These are phyloP conservation scores for Globisporangium canariense DNA, from an alignment of 352 stramenopile genomes.

Conservation along the genomic window DNA sequence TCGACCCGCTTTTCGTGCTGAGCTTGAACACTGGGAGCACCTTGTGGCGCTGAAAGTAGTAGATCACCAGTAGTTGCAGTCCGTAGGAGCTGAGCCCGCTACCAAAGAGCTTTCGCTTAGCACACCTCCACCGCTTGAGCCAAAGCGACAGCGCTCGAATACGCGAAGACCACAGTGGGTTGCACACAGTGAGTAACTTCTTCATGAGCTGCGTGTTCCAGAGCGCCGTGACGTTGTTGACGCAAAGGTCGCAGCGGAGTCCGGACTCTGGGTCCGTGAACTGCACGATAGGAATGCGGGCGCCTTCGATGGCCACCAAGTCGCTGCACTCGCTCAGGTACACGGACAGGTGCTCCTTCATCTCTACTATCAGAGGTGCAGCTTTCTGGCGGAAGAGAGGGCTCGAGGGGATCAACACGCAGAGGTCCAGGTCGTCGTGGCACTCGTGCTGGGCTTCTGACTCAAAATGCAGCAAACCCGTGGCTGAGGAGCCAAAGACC, in stretches of 20 bases:
- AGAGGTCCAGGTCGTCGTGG: conserved; percentile 70
- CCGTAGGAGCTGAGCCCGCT: conserved; percentile 64
- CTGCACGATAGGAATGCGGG: conserved; percentile 71
- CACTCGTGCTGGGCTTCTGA: not conserved
- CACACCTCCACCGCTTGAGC: conserved; percentile 52
- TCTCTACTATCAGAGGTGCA: conserved; percentile 44
- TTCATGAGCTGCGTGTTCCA: conserved; percentile 75
- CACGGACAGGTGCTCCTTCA: conserved; percentile 65
- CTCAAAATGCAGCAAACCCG: conserved; percentile 27
- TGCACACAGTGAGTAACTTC: conserved; percentile 25
- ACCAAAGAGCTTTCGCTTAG: conserved; percentile 29
- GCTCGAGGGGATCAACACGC: conserved; percentile 57
- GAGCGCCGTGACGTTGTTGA: conserved; percentile 80
- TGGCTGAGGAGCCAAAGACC: conserved; percentile 71
- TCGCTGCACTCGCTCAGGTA: conserved; percentile 36
- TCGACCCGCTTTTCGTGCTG: conserved; percentile 9
- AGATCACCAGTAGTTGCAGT: conserved; percentile 58
- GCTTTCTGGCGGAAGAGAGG: conserved; percentile 47
- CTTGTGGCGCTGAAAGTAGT: conserved; percentile 56
- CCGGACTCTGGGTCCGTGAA: conserved; percentile 35
- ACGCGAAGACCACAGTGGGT: not conserved
- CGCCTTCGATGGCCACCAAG: conserved; percentile 33
- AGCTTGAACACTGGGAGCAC: conserved; percentile 52
- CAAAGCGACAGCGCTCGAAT: conserved; percentile 23
- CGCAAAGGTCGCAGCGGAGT: conserved; percentile 64